A percentile compares a stretch with the other conserved stretches of the same genome.
Conservation (phyloP, 2,329 filamentous ascomycete genomes). For the Periconia digitata region DNA sequence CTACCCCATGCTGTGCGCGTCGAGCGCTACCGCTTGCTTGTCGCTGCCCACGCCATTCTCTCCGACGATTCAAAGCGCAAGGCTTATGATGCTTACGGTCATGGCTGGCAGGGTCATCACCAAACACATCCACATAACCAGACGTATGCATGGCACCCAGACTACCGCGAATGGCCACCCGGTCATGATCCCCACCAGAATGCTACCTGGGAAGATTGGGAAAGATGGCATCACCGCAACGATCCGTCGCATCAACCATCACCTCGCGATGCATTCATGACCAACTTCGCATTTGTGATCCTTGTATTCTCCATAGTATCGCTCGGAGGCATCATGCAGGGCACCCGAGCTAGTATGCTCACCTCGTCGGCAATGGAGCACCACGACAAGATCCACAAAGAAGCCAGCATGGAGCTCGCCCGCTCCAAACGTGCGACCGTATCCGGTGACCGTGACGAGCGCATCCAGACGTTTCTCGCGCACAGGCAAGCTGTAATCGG, state of each 20-base stretch:
- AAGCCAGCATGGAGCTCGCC: conserved; percentile 65
- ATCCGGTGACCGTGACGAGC: conserved; percentile 50
- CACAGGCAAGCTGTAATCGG: conserved; percentile 44
- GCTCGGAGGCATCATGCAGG: conserved; percentile 72
- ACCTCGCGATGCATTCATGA: conserved; percentile 63
- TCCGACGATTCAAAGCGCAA: conserved; percentile 76
- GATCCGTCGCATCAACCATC: conserved; percentile 38
- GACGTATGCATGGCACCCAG: conserved; percentile 25
- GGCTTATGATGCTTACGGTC: conserved; percentile 79
- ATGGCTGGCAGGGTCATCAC: conserved; percentile 67
- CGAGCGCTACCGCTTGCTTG: conserved; percentile 87
- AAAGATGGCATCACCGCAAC: conserved; percentile 53
- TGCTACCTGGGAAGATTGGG: conserved; percentile 98
- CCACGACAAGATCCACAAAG: conserved; percentile 66
- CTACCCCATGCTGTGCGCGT: conserved; percentile 64
- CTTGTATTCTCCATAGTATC: conserved; percentile 71
- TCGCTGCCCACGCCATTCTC: conserved; percentile 85
- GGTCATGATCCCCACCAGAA: conserved; percentile 62
- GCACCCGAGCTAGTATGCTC: conserved; percentile 65
- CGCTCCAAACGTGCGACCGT: conserved; percentile 57
- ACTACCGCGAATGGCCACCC: conserved; percentile 36
- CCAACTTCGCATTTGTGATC: conserved; percentile 75
- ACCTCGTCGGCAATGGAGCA: conserved; percentile 66
- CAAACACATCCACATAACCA: conserved; percentile 20
- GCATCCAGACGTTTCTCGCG: conserved; percentile 76